Conservation (phyloP, 257 asterid genomes). For the Perilla frutescens region DNA sequence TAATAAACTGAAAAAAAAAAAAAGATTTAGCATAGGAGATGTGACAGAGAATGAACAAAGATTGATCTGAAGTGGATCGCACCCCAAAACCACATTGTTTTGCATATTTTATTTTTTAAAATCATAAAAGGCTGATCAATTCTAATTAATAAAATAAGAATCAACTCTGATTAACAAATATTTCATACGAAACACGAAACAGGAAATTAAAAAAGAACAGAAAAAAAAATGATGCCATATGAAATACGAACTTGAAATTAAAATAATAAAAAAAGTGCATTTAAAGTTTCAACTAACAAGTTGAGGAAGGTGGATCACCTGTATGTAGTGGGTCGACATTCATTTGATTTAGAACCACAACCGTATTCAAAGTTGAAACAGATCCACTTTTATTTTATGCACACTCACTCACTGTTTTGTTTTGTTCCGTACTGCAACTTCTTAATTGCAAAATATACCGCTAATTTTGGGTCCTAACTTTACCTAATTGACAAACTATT, state of each 20-base stretch:
- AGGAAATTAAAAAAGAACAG: neutral
- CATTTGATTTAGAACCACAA: constrained; percentile 16
- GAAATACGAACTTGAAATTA: neutral
- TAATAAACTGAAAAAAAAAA: no score
- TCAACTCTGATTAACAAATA: neutral
- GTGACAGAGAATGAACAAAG: no score
- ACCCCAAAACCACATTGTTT: no score
- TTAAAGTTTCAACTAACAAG: constrained; percentile 15
- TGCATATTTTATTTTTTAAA: no score
- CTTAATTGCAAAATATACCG: no score
- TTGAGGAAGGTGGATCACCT: constrained; percentile 24
- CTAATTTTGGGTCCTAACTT: neutral
- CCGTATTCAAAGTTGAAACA: neutral
- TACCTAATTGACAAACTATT: neutral
- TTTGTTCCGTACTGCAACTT: no score
- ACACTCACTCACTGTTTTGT: no score
- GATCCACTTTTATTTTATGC: neutral
- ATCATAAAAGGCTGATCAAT: no score
- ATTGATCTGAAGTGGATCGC: no score
- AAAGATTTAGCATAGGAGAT: no score
- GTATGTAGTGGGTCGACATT: constrained; percentile 5
- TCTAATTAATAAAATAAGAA: neutral
- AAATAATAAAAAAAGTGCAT: neutral
- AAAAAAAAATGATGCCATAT: neutral
- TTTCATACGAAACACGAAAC: neutral